Conservation (phyloP, 306 rosid genomes). For the Styphnolobium japonicum region DNA sequence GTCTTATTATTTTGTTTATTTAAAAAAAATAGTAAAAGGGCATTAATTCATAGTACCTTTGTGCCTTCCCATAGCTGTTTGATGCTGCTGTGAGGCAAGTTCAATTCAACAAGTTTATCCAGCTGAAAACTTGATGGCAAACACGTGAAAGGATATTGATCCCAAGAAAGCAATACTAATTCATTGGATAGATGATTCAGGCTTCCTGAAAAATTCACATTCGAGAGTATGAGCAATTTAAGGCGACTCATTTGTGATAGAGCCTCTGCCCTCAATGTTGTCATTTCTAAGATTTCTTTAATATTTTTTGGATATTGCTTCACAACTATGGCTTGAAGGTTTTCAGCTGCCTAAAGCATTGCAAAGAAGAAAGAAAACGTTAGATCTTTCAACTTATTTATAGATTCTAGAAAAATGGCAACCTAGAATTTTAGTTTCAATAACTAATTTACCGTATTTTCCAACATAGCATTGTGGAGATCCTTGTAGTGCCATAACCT, state of each 20-base stretch:
- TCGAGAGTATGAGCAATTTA: background rate
- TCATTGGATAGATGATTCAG: background rate
- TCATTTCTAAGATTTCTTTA: background rate
- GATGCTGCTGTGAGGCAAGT: background rate
- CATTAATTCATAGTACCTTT: background rate
- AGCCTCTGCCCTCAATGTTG: background rate
- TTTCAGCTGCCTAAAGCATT: background rate
- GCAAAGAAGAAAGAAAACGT: no score
- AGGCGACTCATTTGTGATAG: background rate
- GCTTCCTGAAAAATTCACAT: background rate
- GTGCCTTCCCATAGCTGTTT: background rate
- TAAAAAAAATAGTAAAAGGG: no score
- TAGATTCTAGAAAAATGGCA: background rate
- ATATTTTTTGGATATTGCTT: fast-evolving
- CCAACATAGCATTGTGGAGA: background rate
- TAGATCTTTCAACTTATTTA: background rate
- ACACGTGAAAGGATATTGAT: background rate
- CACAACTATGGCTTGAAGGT: background rate
- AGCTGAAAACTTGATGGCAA: slow-evolving; percentile 14
- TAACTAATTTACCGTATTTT: background rate
- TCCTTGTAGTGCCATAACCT: background rate
- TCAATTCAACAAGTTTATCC: background rate
- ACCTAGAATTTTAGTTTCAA: background rate
- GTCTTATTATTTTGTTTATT: background rate
- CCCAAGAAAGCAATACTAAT: background rate